These are phyloP conservation scores for Salix brachista DNA, from an alignment of 345 rosid genomes.

Conservation along the genomic window DNA sequence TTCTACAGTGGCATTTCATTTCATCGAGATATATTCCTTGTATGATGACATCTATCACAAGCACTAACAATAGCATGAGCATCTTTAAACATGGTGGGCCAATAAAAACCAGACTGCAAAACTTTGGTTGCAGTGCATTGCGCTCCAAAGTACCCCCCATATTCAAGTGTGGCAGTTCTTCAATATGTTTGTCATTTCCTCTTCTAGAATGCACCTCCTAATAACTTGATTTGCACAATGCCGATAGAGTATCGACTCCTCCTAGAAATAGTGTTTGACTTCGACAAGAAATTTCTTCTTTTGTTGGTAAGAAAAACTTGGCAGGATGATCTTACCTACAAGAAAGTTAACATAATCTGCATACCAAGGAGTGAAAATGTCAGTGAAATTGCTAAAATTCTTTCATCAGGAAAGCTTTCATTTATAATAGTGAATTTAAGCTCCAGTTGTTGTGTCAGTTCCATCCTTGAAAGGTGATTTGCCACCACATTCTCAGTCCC, in stretches of 20 bases:
- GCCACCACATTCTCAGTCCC: neutral
- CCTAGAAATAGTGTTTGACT: neutral
- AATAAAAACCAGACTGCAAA: too few relatives aligned
- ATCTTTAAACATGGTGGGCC: neutral
- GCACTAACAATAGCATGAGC: neutral
- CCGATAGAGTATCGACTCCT: neutral
- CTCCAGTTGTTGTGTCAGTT: neutral
- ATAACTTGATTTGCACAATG: neutral
- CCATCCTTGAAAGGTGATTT: neutral
- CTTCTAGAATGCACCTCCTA: neutral
- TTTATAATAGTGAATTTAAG: neutral
- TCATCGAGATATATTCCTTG: too few relatives aligned
- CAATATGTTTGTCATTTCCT: neutral
- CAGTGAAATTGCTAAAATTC: neutral
- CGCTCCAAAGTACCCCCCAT: too few relatives aligned
- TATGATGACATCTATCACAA: neutral
- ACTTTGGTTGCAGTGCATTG: too few relatives aligned
- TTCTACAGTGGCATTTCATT: too few relatives aligned
- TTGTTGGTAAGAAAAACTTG: neutral
- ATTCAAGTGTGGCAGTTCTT: too few relatives aligned
- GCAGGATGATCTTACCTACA: neutral
- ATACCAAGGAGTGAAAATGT: neutral
- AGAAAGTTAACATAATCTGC: neutral
- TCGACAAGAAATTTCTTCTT: neutral
- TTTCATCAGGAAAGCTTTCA: neutral